Percentiles rank a stretch among this genome's conserved stretches.
Conservation (phyloP, 169 alveolate species). For the Cryptosporidium felis region DNA sequence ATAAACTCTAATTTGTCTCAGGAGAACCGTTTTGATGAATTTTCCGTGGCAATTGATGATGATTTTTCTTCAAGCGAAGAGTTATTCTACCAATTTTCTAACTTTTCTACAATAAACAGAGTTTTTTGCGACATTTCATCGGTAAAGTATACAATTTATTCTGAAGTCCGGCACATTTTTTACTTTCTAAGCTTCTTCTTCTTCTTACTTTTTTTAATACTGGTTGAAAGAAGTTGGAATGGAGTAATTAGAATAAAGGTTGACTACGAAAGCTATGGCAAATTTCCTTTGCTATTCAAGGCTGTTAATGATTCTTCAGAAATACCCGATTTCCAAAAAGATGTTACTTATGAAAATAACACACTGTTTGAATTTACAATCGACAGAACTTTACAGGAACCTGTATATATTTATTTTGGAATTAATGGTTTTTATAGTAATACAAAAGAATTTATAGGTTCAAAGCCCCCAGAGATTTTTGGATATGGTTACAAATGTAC, state of each 20-base stretch:
- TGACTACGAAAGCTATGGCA: constrained; percentile 14
- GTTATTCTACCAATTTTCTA: neutral
- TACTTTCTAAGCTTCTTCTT: constrained; percentile 20
- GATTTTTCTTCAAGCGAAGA: neutral
- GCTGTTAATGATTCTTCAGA: neutral
- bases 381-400: constrained; percentile 49
- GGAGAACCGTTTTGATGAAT: neutral
- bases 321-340: neutral
- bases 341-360: neutral
- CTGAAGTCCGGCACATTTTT: neutral
- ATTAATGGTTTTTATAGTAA: constrained; percentile 52
- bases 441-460: constrained; percentile 39
- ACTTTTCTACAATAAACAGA: constrained; percentile 11
- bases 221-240: constrained; percentile 53
- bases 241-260: constrained; percentile 2
- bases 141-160: constrained; percentile 40
- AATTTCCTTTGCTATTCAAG: neutral
- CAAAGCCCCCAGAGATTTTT: constrained; percentile 61
- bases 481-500: constrained; percentile 64
- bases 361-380: constrained; percentile 8
- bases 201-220: neutral
- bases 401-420: constrained; percentile 33
- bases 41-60: constrained; percentile 30
- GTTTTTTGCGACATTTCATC: constrained; percentile 61
- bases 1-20: neutral